Evolutionary conservation across 78 protist species (phyloP).

Genomic region (Parvularia atlantis): DNA sequence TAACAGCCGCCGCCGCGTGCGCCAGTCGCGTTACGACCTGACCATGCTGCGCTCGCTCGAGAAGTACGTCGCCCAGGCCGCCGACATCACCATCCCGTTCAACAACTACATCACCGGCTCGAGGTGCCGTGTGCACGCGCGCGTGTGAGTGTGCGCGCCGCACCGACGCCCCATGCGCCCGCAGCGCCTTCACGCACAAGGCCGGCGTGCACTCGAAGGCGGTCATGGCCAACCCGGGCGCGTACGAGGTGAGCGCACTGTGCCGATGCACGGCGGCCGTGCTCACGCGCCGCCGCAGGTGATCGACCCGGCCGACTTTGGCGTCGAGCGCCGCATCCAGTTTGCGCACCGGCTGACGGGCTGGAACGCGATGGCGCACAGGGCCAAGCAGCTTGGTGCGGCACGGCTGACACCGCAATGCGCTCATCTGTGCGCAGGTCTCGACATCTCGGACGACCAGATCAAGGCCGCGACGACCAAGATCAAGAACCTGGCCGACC

Average conservation of each 20-base stretch:
- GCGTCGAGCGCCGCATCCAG: constrained; percentile 36
- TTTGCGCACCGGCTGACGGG: constrained; percentile 60
- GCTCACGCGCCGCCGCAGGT: constrained; percentile 6
- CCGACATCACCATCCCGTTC: constrained; percentile 56
- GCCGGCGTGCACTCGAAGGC: constrained; percentile 78
- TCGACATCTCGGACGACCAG: constrained; percentile 29
- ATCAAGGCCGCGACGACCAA: constrained; percentile 37
- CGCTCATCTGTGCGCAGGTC: neutral
- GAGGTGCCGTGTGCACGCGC: neutral
- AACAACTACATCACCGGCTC: constrained; percentile 56
- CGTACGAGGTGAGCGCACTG: constrained; percentile 14
- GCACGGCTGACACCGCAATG: too few relatives aligned
- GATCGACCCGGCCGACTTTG: constrained; percentile 41
- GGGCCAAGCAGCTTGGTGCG: constrained; percentile 21
- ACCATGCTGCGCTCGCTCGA: constrained; percentile 25
- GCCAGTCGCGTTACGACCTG: constrained; percentile 21
- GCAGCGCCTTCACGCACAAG: constrained; percentile 68
- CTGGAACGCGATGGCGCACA: constrained; percentile 50
- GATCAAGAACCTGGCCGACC: constrained; percentile 46
- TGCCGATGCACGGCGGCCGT: neutral
- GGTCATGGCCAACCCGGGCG: constrained; percentile 32
- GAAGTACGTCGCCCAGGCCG: constrained; percentile 50
- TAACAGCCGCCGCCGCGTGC: neutral
- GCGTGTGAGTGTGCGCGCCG: neutral
- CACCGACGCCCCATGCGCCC: neutral